Evolutionary conservation across 257 asterid species (phyloP).

Genomic region (Ocimum tenuiflorum): DNA sequence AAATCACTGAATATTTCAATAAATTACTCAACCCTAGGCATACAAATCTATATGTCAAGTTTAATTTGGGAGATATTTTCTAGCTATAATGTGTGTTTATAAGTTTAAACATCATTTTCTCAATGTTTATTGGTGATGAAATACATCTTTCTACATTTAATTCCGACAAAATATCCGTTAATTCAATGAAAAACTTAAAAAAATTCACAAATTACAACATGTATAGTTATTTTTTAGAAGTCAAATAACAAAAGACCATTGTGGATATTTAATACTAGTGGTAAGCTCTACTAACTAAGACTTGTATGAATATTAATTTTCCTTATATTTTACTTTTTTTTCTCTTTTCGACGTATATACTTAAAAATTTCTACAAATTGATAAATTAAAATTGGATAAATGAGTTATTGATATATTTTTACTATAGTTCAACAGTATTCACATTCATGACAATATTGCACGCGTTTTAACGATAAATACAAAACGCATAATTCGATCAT

Average conservation of each 20-base stretch:
- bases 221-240: background rate
- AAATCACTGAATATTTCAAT: conserved; percentile 16
- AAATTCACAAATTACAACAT: no score
- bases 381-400: no score
- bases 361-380: no score
- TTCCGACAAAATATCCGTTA: no score
- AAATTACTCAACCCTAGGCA: conserved; percentile 11
- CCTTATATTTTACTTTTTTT: background rate
- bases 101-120: no score
- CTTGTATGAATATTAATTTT: background rate
- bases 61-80: no score
- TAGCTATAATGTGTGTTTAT: no score
- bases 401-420: background rate
- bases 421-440: background rate
- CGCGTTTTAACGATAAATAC: background rate
- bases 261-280: background rate
- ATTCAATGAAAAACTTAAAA: no score
- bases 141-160: no score
- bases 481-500: background rate
- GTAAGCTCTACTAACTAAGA: background rate
- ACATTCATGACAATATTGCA: background rate
- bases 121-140: no score
- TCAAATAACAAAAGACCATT: background rate
- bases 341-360: no score
- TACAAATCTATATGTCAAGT: background rate